These are phyloP conservation scores for Fulvia fulva DNA, from an alignment of 2,329 filamentous ascomycete genomes.

Conservation along the genomic window DNA sequence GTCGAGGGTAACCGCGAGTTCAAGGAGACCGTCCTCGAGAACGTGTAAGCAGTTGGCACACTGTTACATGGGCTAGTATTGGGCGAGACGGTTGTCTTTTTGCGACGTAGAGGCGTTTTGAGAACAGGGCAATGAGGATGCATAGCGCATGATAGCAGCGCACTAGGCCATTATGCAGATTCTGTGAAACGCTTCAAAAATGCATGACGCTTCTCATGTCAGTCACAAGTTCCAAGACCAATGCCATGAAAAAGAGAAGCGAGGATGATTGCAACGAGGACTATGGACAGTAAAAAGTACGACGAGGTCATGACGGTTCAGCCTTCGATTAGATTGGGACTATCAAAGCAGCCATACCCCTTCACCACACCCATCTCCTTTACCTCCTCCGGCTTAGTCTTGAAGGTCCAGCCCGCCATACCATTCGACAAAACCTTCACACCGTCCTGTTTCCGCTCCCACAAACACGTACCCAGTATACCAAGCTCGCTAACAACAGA, in stretches of 20 bases:
- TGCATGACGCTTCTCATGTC: conserved; percentile 5
- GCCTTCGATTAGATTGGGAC: conserved; percentile 24
- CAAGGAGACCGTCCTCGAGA: conserved; percentile 94
- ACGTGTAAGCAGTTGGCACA: conserved; percentile 63
- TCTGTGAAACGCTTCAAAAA: conserved; percentile 23
- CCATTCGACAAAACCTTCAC: conserved; percentile 35
- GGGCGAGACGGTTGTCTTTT: conserved; percentile 24
- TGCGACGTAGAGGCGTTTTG: conserved; percentile 26
- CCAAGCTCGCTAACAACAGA: conserved; percentile 44
- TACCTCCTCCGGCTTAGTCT: conserved; percentile 40
- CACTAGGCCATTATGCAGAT: conserved; percentile 24
- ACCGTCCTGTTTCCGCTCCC: conserved; percentile 21
- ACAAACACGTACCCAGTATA: conserved; percentile 40
- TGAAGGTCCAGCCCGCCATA: conserved; percentile 42
- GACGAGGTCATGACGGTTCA: background rate
- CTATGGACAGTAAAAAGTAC: background rate
- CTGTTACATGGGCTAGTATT: conserved; percentile 21
- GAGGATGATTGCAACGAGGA: background rate
- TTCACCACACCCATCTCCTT: conserved; percentile 49
- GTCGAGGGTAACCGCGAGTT: conserved; percentile 79
- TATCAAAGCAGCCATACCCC: conserved; percentile 46
- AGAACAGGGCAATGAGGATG: conserved; percentile 24
- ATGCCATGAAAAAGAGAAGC: background rate
- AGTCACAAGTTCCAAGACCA: background rate
- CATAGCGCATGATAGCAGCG: conserved; percentile 20